phyloP scores from a whole-genome alignment of 2,329 filamentous ascomycete genomes.

The Sporothrix globosa region DNA sequence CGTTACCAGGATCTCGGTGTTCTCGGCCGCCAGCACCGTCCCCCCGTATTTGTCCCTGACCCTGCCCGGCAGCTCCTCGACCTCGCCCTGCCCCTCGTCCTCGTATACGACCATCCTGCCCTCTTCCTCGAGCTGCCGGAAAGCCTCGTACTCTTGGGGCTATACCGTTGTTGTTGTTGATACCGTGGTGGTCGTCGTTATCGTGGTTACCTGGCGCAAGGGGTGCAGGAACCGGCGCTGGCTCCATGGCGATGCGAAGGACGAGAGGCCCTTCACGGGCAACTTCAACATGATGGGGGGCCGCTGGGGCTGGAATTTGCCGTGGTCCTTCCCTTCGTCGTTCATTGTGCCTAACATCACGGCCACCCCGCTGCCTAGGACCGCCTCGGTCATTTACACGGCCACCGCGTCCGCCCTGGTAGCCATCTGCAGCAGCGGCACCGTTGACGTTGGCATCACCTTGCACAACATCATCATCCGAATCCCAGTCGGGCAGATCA shows the following conservation, averaged over 20 bases:
- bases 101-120: neutral
- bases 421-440: neutral
- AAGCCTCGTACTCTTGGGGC: conserved; percentile 23
- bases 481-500: neutral
- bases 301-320: neutral
- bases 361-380: neutral
- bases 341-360: neutral
- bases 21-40: neutral
- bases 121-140: conserved; percentile 12
- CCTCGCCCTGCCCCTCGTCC: conserved; percentile 14
- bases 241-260: conserved; percentile 53
- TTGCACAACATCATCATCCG: neutral
- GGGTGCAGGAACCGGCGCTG: conserved; percentile 3
- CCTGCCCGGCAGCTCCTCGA: conserved; percentile 14
- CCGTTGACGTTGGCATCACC: neutral
- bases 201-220: neutral
- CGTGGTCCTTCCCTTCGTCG: neutral
- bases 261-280: conserved; percentile 61
- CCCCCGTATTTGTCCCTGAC: conserved; percentile 1
- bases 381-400: neutral
- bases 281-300: conserved; percentile 45
- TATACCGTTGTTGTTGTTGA: conserved; percentile 14
- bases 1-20: neutral
- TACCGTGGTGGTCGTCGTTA: conserved; percentile 7
- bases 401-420: conserved; percentile 5